These are phyloP conservation scores for Discostella stelligera DNA, from an alignment of 352 stramenopile genomes.

Conservation along the genomic window DNA sequence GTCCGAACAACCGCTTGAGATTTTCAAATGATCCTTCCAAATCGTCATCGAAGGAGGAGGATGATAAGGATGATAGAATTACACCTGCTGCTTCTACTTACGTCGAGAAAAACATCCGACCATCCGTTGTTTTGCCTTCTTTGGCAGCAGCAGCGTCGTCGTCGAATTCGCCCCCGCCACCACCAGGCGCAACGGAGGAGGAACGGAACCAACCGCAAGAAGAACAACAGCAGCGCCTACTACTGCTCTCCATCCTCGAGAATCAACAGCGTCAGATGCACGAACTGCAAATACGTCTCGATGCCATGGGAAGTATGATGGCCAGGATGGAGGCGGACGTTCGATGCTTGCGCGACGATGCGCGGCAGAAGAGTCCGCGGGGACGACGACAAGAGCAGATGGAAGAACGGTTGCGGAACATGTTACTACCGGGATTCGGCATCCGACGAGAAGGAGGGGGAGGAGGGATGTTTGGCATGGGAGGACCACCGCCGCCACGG, in stretches of 20 bases:
- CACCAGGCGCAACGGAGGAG: background rate
- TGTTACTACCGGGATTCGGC: no score
- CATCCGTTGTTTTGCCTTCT: no score
- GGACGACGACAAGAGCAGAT: background rate
- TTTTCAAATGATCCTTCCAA: no score
- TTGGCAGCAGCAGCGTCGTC: background rate
- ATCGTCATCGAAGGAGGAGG: no score
- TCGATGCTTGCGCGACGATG: constrained; percentile 15
- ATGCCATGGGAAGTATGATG: constrained; percentile 31
- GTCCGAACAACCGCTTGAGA: no score
- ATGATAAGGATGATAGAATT: no score
- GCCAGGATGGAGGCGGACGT: constrained; percentile 23
- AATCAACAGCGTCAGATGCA: constrained; percentile 26
- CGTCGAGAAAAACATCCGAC: no score
- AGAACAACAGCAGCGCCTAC: constrained; percentile 3
- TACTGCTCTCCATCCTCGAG: constrained; percentile 26
- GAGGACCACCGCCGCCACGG: background rate
- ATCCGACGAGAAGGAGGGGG: background rate
- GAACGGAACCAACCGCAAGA: no score
- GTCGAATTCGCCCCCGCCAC: background rate
- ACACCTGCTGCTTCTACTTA: no score
- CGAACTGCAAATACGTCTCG: constrained; percentile 19
- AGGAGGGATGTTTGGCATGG: background rate
- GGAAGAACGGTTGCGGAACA: background rate
- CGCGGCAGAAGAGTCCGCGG: background rate